These are phyloP conservation scores for Debaryomycetaceae sp. DNA, from an alignment of 1,139 yeast genomes.

Conservation along the genomic window DNA sequence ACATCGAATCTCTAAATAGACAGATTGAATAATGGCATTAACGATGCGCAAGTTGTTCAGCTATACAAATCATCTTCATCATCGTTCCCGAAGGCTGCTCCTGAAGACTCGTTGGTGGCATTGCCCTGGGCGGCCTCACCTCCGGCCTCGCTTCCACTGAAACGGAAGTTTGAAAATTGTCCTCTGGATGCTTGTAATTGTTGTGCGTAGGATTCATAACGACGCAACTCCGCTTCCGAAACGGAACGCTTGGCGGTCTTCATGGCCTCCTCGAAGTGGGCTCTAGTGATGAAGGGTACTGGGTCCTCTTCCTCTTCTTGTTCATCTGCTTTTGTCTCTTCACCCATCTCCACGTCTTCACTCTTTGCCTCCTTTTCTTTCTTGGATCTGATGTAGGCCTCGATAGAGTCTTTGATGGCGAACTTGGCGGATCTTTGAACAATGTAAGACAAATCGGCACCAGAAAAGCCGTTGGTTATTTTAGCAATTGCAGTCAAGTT, in stretches of 20 bases:
- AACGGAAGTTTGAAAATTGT: conserved; percentile 73
- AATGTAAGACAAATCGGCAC: conserved; percentile 97
- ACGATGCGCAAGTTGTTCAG: conserved; percentile 22
- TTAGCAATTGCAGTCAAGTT: conserved; percentile 85
- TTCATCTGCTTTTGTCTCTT: conserved; percentile 25
- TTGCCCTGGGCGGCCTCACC: conserved; percentile 10
- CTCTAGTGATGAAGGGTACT: conserved; percentile 90
- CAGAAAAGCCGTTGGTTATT: conserved; percentile 94
- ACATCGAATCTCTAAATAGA: too few relatives aligned
- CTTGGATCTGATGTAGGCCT: conserved; percentile 61
- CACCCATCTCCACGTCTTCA: conserved; percentile 62
- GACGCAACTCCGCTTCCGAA: conserved; percentile 94
- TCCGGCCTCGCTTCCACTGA: conserved; percentile 43
- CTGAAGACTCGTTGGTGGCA: conserved; percentile 10
- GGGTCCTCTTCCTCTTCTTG: conserved; percentile 79
- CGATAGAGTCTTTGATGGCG: conserved; percentile 97
- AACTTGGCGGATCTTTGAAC: conserved; percentile 98
- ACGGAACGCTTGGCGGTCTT: conserved; percentile 98
- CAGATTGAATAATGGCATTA: not conserved
- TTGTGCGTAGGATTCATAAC: conserved; percentile 98
- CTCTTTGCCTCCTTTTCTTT: conserved; percentile 49
- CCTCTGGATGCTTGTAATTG: conserved; percentile 96
- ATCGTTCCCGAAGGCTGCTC: conserved; percentile 56
- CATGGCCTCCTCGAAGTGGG: conserved; percentile 98
- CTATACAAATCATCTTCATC: conserved; percentile 93